Base-by-base conservation (phyloP, 2,329 filamentous ascomycete genomes). In the Exserohilum rostratum region DNA sequence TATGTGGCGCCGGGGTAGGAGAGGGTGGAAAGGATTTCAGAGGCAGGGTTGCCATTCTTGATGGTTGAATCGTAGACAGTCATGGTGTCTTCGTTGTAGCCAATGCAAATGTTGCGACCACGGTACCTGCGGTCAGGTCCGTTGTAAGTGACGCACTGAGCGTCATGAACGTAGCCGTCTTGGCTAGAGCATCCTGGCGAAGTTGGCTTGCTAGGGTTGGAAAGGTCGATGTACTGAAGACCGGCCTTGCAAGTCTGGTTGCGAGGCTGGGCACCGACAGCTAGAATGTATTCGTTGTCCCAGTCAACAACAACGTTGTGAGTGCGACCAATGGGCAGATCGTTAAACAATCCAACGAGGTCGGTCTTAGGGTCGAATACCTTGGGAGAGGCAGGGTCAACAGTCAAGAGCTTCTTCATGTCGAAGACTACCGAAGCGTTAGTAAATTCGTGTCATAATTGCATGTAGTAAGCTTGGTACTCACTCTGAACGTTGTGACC, bases 131-230 rank as follows among this genome's bases (percentile, higher is more conserved):
- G 68, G 59, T 84, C 77, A 0, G 82, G 82, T 0, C 83, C 82
- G 7, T 76, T 78, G 73, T 83, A 83, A 35, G 79, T 78, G 7
- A 86, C 72, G 66, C 83, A 86, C 70, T 87, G 83, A 2, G 84
- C 83, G 62, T 86, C 84, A 67, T 86, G 84, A 5, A 85, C 83
- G 66, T 86, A 86, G 48, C 83, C 83, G 66, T 85, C 83, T 33
- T 79, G 67, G 35, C 76, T 72, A 7, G 81, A 80, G 63, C 67
- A 86, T 15, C 83, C 84, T 9, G 82, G 80, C 3, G 77, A 79
- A 15, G 73, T 78, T 6, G 83, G 80, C 63, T 83, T 84, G 35
- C 76, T 69, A 17, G 83, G 77, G 62, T 85, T 79, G 18, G 75
- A 76, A n/a, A 86, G 72, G 67, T 86, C 81, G 53, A 86, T 80